These are phyloP conservation scores for Macrolepiota fuliginosa DNA, from an alignment of 768 basidiomycete genomes.

Conservation along the genomic window DNA sequence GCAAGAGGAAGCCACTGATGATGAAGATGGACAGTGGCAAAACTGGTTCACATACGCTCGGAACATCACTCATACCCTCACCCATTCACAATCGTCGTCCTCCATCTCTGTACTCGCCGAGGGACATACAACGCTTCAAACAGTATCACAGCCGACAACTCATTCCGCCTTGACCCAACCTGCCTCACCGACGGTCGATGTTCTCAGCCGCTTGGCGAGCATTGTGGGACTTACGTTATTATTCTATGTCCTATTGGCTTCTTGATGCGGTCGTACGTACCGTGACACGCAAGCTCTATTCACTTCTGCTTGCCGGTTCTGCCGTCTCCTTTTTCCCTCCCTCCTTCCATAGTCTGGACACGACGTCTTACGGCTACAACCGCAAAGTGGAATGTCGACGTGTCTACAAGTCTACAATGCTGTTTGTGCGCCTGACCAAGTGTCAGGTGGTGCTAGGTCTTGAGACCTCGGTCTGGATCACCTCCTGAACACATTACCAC, in stretches of 20 bases:
- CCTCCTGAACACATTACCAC: too few species aligned
- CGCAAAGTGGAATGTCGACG: too few species aligned
- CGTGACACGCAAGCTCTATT: neutral
- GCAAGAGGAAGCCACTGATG: neutral
- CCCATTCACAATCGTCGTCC: neutral
- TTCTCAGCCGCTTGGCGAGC: neutral
- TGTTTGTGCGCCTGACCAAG: too few species aligned
- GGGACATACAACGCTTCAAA: neutral
- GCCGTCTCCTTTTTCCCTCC: too few species aligned
- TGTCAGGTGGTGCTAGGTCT: too few species aligned
- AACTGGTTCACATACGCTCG: neutral
- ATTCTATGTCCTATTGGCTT: constrained; percentile 19
- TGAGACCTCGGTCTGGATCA: too few species aligned
- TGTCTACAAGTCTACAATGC: too few species aligned
- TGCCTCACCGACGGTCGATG: constrained; percentile 3
- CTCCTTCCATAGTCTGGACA: too few species aligned
- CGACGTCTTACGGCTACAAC: too few species aligned
- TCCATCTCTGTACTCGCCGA: neutral
- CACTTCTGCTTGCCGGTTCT: neutral
- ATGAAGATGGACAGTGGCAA: neutral
- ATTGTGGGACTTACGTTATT: constrained; percentile 11
- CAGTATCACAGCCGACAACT: neutral
- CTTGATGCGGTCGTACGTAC: constrained; percentile 28
- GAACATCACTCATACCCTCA: neutral
- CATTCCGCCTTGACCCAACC: neutral